Base-by-base conservation (phyloP, 2,329 filamentous ascomycete species). In the Penicillium paneum region DNA sequence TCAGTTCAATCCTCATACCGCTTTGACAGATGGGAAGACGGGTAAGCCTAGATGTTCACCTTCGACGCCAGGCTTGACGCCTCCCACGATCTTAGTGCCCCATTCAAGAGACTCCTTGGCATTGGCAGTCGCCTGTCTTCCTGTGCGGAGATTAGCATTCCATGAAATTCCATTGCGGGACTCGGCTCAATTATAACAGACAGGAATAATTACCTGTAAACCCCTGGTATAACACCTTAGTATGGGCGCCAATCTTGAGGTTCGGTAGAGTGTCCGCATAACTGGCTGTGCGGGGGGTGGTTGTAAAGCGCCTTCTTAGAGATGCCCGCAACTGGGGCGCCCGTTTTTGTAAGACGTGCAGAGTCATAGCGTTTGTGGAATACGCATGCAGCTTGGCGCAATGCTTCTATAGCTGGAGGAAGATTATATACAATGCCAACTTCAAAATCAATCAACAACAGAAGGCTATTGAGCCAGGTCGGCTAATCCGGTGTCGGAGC, bases 81-180 rank as follows among this genome's bases (percentile, higher is more conserved):
- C 89, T 29, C 89, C 89, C 0, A 93, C 87, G 55, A 93, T 86
- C 35, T 90, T 88, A 36, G 89, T 92, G 12, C 89, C 89, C 81
- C 88, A 93, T 71, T 79, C 83, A 55, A 92, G 75, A 12, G 88
- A 90, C 69, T 91, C 87, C 70, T 83, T 82, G 31, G 88, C 89
- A 72, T 93, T 91, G 62, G 83, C 82, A 2, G 89, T 92, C 11
- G 89, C 73, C 61, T 75, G 73, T 65, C 65, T 64, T 13, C 73
- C 73, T 75, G 51, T 21, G 39, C 21, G 8, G 32, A 10, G 36
- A 40, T 61, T 17, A 64, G 51, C 31, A 48, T 38, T 51, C 3
- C 6, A 17, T 17, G 24, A 3, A 8, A 43, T 29, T 38, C 12
- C 13, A 32, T 39, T 26, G 11, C 8, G 17, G 19, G 17, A 15